phyloP scores from a whole-genome alignment of 805 yeast species.

The Geotrichum ghanense region DNA sequence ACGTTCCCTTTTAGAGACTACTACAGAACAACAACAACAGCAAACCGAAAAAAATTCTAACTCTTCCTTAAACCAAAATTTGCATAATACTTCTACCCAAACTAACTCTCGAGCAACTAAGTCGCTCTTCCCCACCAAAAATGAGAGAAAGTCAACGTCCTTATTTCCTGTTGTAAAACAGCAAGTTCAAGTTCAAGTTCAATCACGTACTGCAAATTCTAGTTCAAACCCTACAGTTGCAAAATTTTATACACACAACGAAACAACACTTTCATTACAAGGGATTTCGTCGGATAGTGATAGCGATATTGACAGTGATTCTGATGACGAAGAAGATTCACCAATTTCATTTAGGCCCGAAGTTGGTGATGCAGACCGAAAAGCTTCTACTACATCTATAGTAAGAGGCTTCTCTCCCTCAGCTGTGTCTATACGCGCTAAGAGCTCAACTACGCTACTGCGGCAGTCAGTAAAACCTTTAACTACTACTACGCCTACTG shows the following conservation, averaged over 20 bases:
- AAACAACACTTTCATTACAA: not conserved
- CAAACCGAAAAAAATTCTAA: not conserved
- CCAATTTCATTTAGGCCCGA: not conserved
- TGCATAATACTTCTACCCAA: not conserved
- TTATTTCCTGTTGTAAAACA: too few relatives aligned
- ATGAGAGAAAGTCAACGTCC: too few relatives aligned
- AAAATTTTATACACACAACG: not conserved
- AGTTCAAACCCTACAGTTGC: not conserved
- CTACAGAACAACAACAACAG: not conserved
- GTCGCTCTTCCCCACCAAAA: not conserved
- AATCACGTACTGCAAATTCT: not conserved
- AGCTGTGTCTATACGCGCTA: not conserved
- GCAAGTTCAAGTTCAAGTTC: not conserved
- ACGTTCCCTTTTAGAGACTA: not conserved
- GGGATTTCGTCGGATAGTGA: too few relatives aligned
- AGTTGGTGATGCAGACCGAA: not conserved
- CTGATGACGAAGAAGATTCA: too few relatives aligned
- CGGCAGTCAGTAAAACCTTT: too few relatives aligned
- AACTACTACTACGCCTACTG: not conserved
- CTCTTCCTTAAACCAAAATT: not conserved
- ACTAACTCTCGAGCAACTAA: not conserved
- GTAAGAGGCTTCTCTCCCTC: not conserved
- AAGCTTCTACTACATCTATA: not conserved
- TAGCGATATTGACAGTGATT: too few relatives aligned
- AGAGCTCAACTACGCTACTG: not conserved